phyloP scores from a whole-genome alignment of 78 protist species.

The Blattamonas nauphoetae region DNA sequence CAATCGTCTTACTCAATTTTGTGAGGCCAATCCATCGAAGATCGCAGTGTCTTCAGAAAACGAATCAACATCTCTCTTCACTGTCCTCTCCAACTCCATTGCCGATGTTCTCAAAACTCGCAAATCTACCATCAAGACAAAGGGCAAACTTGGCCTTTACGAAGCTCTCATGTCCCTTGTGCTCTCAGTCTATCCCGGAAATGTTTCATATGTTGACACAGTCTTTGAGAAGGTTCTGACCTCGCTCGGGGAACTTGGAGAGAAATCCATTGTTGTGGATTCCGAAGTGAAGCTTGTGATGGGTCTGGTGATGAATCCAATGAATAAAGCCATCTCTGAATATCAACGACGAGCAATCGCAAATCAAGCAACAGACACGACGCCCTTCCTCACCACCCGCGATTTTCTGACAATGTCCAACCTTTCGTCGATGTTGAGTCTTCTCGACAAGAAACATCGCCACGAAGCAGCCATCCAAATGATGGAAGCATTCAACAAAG shows the following conservation, averaged over 20 bases:
- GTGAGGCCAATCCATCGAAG: slow-evolving; percentile 12
- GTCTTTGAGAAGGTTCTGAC: not conserved
- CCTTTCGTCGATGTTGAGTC: slow-evolving; percentile 39
- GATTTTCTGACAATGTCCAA: not conserved
- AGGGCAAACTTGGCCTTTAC: not conserved
- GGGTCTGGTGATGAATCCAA: not conserved
- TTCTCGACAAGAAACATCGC: slow-evolving; percentile 19
- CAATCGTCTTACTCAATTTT: slow-evolving; percentile 64
- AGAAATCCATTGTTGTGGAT: not conserved
- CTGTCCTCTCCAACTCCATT: slow-evolving; percentile 45
- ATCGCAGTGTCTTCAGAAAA: slow-evolving; percentile 16
- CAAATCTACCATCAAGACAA: not conserved
- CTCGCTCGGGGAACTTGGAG: not conserved
- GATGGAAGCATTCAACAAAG: not conserved
- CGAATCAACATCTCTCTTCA: slow-evolving; percentile 38
- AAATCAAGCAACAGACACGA: not conserved
- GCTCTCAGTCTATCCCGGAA: not conserved
- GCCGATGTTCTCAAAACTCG: slow-evolving; percentile 17
- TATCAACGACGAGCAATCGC: not conserved
- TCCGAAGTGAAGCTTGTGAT: not conserved
- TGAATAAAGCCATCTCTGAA: not conserved
- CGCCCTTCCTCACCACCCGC: not conserved
- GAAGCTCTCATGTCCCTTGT: not conserved
- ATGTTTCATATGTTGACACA: not conserved
- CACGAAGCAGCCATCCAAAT: not conserved